phyloP scores from a whole-genome alignment of 1,284 basidiomycete species.

The Apiotrichum sp. region DNA sequence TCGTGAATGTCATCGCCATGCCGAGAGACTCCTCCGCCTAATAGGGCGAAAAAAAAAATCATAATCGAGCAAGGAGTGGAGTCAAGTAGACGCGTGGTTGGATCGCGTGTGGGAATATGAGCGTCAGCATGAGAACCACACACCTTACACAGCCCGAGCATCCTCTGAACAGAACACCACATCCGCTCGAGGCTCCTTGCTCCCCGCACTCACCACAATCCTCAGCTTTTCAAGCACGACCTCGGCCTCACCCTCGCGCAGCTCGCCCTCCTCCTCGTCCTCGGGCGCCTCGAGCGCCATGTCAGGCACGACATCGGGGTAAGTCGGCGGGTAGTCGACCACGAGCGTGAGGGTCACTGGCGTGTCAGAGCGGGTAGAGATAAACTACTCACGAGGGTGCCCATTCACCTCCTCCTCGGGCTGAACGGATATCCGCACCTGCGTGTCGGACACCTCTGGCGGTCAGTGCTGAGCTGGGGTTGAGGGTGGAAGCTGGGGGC shows the following conservation, averaged over 20 bases:
- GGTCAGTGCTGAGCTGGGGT: too few species aligned
- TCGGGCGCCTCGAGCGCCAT: slow-evolving; percentile 63
- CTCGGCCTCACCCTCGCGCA: slow-evolving; percentile 53
- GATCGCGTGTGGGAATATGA: too few species aligned
- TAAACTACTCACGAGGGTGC: too few species aligned
- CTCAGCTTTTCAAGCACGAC: slow-evolving; percentile 57
- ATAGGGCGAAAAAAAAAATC: too few species aligned
- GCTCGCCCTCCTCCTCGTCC: slow-evolving; percentile 52
- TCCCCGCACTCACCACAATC: slow-evolving; percentile 55
- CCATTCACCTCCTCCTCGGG: slow-evolving; percentile 61
- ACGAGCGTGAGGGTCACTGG: slow-evolving; percentile 69
- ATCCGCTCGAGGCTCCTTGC: not conserved
- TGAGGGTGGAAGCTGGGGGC: too few species aligned
- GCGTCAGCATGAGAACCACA: too few species aligned
- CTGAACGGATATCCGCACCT: slow-evolving; percentile 78
- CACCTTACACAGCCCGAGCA: too few species aligned
- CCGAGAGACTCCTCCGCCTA: slow-evolving; percentile 86
- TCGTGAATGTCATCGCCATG: slow-evolving; percentile 97
- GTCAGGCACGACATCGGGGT: slow-evolving; percentile 71
- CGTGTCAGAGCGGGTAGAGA: not conserved
- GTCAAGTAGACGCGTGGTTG: too few species aligned
- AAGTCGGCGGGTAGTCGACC: slow-evolving; percentile 63
- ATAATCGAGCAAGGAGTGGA: too few species aligned
- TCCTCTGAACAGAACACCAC: not conserved
- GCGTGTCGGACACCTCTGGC: slow-evolving; percentile 74